Evolutionary conservation across 139 green algal genomes (phyloP).

Genomic region (Chlamydomonas sphaeroides): DNA sequence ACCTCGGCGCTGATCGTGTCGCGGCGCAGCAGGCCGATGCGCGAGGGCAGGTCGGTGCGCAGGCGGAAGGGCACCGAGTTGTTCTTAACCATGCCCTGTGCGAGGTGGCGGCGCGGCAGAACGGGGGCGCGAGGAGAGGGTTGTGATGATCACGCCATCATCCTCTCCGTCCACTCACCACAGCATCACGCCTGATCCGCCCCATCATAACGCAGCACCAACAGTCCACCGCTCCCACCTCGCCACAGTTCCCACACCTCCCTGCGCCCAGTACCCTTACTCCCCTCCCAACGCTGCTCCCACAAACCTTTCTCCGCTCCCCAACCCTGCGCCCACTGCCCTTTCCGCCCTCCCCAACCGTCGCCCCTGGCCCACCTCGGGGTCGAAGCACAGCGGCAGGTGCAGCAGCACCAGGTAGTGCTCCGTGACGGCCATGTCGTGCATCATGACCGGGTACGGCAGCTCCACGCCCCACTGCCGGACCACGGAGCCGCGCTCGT

Average conservation of each 20-base stretch:
- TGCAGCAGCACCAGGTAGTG: conserved; percentile 80
- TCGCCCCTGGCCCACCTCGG: too few species aligned
- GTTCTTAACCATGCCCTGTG: conserved; percentile 74
- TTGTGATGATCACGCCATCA: too few species aligned
- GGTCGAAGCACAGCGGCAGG: conserved; percentile 73
- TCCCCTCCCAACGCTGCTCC: neutral
- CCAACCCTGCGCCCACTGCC: too few species aligned
- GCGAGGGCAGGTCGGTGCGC: conserved; percentile 37
- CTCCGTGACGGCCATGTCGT: conserved; percentile 83
- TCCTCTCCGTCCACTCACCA: too few species aligned
- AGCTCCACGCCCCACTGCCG: conserved; percentile 43
- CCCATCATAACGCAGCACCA: too few species aligned
- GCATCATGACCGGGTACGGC: conserved; percentile 74
- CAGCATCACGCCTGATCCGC: too few species aligned
- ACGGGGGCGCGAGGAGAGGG: too few species aligned
- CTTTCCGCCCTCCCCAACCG: too few species aligned
- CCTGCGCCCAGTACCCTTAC: too few species aligned
- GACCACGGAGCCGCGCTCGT: conserved; percentile 43
- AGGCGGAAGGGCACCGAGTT: conserved; percentile 68
- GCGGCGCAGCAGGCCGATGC: conserved; percentile 70
- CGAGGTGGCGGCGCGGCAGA: neutral
- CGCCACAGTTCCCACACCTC: too few species aligned
- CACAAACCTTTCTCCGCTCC: neutral
- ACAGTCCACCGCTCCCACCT: too few species aligned
- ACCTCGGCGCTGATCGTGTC: conserved; percentile 21